Percentiles rank a stretch among this genome's conserved stretches.
Conservation (phyloP, 116 monocot genomes). For the Zostera marina region DNA sequence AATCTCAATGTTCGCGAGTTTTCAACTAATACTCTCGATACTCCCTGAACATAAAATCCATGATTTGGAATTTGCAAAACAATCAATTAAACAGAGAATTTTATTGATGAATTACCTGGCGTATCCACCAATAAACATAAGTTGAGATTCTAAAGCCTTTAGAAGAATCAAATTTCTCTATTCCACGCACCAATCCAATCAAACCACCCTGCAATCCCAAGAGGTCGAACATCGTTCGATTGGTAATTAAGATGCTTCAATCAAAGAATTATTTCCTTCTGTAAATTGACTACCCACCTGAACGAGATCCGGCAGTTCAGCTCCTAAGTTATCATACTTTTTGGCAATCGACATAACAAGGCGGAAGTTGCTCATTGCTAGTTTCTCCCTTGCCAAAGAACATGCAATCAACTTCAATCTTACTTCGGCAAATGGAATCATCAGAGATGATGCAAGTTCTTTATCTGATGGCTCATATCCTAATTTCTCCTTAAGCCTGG, state of each 20-base stretch:
- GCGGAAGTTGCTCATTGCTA: conserved; percentile 89
- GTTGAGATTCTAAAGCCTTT: conserved; percentile 91
- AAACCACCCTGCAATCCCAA: conserved; percentile 58
- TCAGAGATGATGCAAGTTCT: conserved; percentile 62
- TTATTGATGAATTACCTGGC: conserved; percentile 83
- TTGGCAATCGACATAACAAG: conserved; percentile 95
- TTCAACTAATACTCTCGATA: conserved; percentile 68
- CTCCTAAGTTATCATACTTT: conserved; percentile 86
- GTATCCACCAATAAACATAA: conserved; percentile 99
- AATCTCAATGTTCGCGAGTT: conserved; percentile 79
- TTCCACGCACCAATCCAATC: conserved; percentile 86
- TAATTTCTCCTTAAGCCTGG: conserved; percentile 66
- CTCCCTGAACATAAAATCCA: conserved; percentile 41
- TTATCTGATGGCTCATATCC: conserved; percentile 73
- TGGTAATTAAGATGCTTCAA: no score
- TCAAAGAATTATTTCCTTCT: not conserved
- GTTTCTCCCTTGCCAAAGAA: conserved; percentile 83
- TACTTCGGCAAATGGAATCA: conserved; percentile 42
- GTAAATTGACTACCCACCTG: conserved; percentile 29
- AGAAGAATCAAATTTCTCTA: conserved; percentile 95
- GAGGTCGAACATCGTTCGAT: no score
- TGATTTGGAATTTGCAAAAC: not conserved
- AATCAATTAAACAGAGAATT: no score
- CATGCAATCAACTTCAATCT: conserved; percentile 46
- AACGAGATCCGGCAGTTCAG: conserved; percentile 80